Percentiles rank a stretch among this genome's conserved stretches.
These are phyloP conservation scores for Mycena citricolor DNA, from an alignment of 1,284 basidiomycete genomes.

Conservation along the genomic window DNA sequence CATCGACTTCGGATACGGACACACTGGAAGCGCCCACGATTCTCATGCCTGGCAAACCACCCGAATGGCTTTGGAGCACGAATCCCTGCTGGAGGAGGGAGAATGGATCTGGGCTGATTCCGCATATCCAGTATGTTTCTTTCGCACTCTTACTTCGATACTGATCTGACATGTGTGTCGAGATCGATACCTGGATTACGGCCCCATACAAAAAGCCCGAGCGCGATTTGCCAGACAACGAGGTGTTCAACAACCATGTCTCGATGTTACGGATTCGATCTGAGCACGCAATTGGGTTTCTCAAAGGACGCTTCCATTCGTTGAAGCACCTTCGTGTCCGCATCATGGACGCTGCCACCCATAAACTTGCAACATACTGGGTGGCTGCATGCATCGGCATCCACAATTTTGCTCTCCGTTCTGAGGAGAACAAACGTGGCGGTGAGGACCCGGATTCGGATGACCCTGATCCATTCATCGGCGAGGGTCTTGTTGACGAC, in stretches of 20 bases:
- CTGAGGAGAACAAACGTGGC: conserved; percentile 1
- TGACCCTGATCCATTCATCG: conserved; percentile 8
- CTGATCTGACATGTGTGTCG: neutral
- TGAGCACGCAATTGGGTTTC: conserved; percentile 29
- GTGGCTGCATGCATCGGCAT: conserved; percentile 21
- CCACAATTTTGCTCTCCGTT: conserved; percentile 17
- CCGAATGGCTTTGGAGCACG: conserved; percentile 24
- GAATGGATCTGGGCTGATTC: conserved; percentile 37
- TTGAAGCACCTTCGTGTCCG: conserved; percentile 22
- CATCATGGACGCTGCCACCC: conserved; percentile 17
- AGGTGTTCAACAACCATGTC: conserved; percentile 27
- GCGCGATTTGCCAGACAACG: conserved; percentile 26
- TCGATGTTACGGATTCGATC: conserved; percentile 23
- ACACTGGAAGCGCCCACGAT: conserved; percentile 26
- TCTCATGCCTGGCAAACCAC: conserved; percentile 24
- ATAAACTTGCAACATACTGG: conserved; percentile 25
- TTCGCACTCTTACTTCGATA: neutral
- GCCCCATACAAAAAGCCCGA: conserved; percentile 30
- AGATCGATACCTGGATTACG: conserved; percentile 8
- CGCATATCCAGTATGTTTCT: conserved; percentile 31
- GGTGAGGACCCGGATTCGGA: conserved; percentile 8
- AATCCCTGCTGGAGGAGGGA: conserved; percentile 23
- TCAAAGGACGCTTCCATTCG: conserved; percentile 31
- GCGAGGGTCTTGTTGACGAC: neutral
- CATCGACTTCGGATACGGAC: conserved; percentile 30